phyloP scores from a whole-genome alignment of 805 yeast genomes.

The Saccharomycopsis synnaedendra region DNA sequence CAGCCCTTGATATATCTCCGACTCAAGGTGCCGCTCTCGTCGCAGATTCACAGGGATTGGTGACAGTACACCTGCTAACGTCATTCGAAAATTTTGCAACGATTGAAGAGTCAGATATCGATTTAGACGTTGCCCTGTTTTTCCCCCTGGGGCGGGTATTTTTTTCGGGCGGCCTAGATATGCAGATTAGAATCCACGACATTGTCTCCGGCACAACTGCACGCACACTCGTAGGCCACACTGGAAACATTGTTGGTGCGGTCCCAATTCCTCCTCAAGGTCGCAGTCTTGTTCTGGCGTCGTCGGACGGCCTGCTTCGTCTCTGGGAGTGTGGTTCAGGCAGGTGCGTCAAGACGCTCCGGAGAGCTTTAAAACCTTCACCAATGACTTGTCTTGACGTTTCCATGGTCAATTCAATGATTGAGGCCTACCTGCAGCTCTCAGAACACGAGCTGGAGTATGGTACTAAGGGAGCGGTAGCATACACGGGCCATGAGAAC shows the following conservation, averaged over 20 bases:
- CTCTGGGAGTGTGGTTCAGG: conserved; percentile 68
- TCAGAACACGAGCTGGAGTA: conserved; percentile 26
- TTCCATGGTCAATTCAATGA: conserved; percentile 1
- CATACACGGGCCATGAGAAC: conserved; percentile 31
- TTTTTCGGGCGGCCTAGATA: conserved; percentile 48
- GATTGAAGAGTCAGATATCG: background rate
- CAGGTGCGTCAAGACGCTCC: conserved; percentile 28
- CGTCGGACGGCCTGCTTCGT: conserved; percentile 41
- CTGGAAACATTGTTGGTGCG: conserved; percentile 34
- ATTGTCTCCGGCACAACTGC: conserved; percentile 34
- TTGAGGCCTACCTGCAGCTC: background rate
- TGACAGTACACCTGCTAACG: background rate
- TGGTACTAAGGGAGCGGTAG: conserved; percentile 34
- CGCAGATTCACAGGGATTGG: background rate
- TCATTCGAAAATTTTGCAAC: background rate
- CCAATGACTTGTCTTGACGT: conserved; percentile 21
- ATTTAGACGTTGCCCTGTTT: conserved; percentile 20
- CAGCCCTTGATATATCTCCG: too few species aligned
- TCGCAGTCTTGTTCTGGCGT: conserved; percentile 48
- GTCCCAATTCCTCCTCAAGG: conserved; percentile 47
- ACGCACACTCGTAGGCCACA: conserved; percentile 42
- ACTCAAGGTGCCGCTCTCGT: too few species aligned
- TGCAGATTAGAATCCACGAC: conserved; percentile 52
- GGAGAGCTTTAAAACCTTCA: conserved; percentile 25
- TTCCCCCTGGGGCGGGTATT: conserved; percentile 61